Evolutionary conservation across 768 basidiomycete species (phyloP).

Genomic region (Tricholoma terreum): DNA sequence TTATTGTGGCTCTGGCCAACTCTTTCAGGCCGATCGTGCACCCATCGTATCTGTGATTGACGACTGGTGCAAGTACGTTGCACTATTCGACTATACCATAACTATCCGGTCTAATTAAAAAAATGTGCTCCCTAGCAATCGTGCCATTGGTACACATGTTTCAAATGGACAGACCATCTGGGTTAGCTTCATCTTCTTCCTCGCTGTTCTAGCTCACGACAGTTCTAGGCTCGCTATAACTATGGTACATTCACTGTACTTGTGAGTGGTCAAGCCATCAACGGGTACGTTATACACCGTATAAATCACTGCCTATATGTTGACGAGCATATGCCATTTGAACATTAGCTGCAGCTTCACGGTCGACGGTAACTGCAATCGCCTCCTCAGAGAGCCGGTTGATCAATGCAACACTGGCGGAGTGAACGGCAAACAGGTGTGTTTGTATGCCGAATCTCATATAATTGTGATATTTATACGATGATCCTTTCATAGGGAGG

Average conservation of each 20-base stretch:
- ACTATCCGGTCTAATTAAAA: neutral
- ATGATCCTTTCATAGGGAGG: conserved; percentile 9
- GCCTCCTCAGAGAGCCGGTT: conserved; percentile 15
- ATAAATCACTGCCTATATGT: neutral
- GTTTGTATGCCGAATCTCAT: neutral
- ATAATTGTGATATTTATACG: conserved; percentile 1
- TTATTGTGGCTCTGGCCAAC: neutral
- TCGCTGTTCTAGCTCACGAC: neutral
- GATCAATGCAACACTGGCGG: conserved; percentile 16
- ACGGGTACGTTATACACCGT: conserved; percentile 2
- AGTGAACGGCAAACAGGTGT: conserved; percentile 5
- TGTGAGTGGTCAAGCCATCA: conserved; percentile 6
- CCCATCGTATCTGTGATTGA: conserved; percentile 8
- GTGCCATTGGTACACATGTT: conserved; percentile 4
- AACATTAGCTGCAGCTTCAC: conserved; percentile 7
- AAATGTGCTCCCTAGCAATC: conserved; percentile 1
- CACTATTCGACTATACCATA: neutral
- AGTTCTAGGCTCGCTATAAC: conserved; percentile 7
- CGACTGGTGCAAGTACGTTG: conserved; percentile 10
- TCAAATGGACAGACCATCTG: conserved; percentile 7
- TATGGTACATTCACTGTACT: conserved; percentile 9
- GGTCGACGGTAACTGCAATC: conserved; percentile 16
- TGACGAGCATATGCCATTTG: neutral
- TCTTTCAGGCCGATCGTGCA: conserved; percentile 5
- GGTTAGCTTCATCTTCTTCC: conserved; percentile 3